Percentiles rank a stretch among this genome's conserved stretches.
Conservation (phyloP, 495 filamentous ascomycete species). For the Choiromyces venosus region DNA sequence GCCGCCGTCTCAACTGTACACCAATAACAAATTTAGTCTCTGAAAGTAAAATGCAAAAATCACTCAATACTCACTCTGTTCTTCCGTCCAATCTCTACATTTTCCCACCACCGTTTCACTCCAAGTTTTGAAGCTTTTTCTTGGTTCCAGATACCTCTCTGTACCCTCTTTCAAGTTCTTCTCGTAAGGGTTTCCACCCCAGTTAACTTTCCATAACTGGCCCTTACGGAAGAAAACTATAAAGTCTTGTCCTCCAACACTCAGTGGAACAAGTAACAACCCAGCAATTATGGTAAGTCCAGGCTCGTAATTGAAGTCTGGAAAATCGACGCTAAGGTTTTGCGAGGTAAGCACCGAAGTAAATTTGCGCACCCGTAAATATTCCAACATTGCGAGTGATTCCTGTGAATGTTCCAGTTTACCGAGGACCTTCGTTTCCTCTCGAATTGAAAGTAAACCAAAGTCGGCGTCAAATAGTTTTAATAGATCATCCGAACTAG, state of each 20-base stretch:
- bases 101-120: constrained; percentile 68
- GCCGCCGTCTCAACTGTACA: constrained; percentile 69
- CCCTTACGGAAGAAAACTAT: constrained; percentile 87
- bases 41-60: neutral
- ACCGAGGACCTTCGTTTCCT: constrained; percentile 83
- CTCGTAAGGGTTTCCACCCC: constrained; percentile 92
- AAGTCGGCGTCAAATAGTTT: constrained; percentile 86
- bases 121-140: constrained; percentile 73
- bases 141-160: constrained; percentile 63
- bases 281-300: constrained; percentile 78
- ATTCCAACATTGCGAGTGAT: constrained; percentile 78
- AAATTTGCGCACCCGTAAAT: constrained; percentile 68
- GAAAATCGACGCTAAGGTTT: constrained; percentile 73
- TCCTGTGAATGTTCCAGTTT: constrained; percentile 72
- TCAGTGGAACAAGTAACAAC: constrained; percentile 76
- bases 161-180: constrained; percentile 66
- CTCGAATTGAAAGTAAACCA: constrained; percentile 76
- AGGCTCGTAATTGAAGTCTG: constrained; percentile 71
- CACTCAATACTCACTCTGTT: constrained; percentile 45
- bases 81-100: constrained; percentile 69
- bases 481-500: constrained; percentile 79
- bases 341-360: constrained; percentile 74
- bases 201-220: constrained; percentile 52
- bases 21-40: neutral
- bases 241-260: constrained; percentile 70